A percentile compares a stretch with the other conserved stretches of the same genome.
Evolutionary conservation across 495 filamentous ascomycete species (phyloP).

Genomic region (Hypomontagnella monticulosa): DNA sequence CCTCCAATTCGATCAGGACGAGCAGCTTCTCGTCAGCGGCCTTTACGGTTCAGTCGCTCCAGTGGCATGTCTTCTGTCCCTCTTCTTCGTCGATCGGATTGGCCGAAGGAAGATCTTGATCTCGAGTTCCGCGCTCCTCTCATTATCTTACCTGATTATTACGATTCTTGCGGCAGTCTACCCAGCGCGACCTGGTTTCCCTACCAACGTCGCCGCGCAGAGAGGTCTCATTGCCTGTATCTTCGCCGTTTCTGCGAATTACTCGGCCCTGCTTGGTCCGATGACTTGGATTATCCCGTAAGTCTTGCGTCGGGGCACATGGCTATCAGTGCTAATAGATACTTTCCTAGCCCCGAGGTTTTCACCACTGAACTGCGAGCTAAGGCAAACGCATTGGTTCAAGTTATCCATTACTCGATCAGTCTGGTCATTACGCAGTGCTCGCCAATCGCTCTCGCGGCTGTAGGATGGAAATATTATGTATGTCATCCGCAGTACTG

Average conservation of each 20-base stretch:
- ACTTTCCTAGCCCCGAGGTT: slow-evolving; percentile 56
- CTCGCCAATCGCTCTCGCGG: slow-evolving; percentile 61
- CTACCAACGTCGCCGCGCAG: slow-evolving; percentile 52
- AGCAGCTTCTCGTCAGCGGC: slow-evolving; percentile 62
- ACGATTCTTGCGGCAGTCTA: slow-evolving; percentile 61
- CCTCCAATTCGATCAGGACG: slow-evolving; percentile 56
- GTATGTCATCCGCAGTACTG: slow-evolving; percentile 14
- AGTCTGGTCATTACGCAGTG: slow-evolving; percentile 66
- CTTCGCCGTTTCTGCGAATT: slow-evolving; percentile 67
- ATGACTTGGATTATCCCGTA: slow-evolving; percentile 65
- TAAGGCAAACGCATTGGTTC: slow-evolving; percentile 61
- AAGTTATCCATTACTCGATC: slow-evolving; percentile 64
- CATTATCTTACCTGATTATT: slow-evolving; percentile 57
- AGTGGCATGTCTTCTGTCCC: slow-evolving; percentile 60
- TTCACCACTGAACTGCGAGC: slow-evolving; percentile 65
- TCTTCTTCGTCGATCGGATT: slow-evolving; percentile 63
- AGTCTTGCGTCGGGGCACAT: not conserved
- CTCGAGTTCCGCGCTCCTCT: slow-evolving; percentile 57
- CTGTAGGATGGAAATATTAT: slow-evolving; percentile 61
- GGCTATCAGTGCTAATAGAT: not conserved
- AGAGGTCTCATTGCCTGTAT: slow-evolving; percentile 66
- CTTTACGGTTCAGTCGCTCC: slow-evolving; percentile 62
- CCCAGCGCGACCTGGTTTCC: slow-evolving; percentile 49
- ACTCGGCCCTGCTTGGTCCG: slow-evolving; percentile 62
- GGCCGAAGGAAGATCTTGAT: slow-evolving; percentile 63